Evolutionary conservation across 257 asterid species (phyloP).

Genomic region (Pogostemon cablin): DNA sequence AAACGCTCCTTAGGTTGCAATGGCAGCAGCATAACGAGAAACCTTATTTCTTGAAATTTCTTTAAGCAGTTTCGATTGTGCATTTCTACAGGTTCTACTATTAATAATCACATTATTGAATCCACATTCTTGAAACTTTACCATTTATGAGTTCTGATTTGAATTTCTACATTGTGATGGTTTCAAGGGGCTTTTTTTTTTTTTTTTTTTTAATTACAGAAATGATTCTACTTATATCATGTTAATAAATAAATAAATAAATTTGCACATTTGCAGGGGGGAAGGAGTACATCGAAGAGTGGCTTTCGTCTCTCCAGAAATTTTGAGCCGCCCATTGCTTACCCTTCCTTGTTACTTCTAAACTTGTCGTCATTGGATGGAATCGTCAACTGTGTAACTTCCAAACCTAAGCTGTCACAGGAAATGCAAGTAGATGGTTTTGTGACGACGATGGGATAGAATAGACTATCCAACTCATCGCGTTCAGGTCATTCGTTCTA

Average conservation of each 20-base stretch:
- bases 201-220: no score
- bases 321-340: constrained; percentile 45
- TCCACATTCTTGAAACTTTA: background rate
- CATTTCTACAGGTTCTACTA: no score
- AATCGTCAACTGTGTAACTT: constrained; percentile 1
- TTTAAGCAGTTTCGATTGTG: no score
- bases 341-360: constrained; percentile 22
- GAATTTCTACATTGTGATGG: constrained; percentile 3
- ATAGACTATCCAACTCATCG: constrained; percentile 12
- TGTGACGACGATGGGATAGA: background rate
- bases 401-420: constrained; percentile 18
- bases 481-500: constrained; percentile 30
- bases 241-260: background rate
- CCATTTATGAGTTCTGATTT: background rate
- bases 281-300: constrained; percentile 70
- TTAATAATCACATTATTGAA: background rate
- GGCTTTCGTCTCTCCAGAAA: constrained; percentile 83
- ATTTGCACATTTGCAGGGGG: constrained; percentile 50
- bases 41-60: no score
- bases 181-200: background rate
- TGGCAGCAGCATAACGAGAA: no score
- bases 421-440: constrained; percentile 22
- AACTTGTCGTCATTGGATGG: constrained; percentile 7
- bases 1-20: no score
- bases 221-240: background rate